Conservation (phyloP, 805 yeast species). For the Candida railenensis region DNA sequence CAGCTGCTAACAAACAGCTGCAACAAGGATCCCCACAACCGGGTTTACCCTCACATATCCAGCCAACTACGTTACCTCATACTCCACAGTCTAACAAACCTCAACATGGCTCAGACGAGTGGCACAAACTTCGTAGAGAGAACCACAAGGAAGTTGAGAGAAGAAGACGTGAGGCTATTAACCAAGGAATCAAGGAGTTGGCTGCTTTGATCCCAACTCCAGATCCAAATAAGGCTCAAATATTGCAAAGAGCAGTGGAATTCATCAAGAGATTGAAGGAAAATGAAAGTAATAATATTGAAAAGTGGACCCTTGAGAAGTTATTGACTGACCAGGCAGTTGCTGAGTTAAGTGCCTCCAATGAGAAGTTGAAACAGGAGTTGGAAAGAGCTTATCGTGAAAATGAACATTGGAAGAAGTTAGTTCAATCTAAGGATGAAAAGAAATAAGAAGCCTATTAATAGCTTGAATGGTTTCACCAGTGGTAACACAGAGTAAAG, state of each 20-base stretch:
- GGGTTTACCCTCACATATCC: conserved; percentile 15
- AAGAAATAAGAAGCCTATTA: conserved; percentile 13
- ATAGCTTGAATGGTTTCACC: no score
- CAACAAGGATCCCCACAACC: conserved; percentile 8
- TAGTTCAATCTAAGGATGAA: conserved; percentile 29
- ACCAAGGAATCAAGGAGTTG: conserved; percentile 79
- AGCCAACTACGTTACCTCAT: conserved; percentile 34
- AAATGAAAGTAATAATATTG: conserved; percentile 83
- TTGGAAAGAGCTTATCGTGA: conserved; percentile 91
- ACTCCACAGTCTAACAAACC: conserved; percentile 44
- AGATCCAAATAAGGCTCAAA: conserved; percentile 89
- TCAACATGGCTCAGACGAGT: conserved; percentile 73
- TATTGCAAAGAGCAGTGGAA: conserved; percentile 84
- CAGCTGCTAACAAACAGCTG: conserved; percentile 10
- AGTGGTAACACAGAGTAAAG: background rate
- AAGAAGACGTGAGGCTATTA: conserved; percentile 85
- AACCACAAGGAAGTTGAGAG: conserved; percentile 96
- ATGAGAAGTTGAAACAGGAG: conserved; percentile 85
- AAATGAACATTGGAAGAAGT: conserved; percentile 74
- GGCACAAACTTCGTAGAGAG: conserved; percentile 80
- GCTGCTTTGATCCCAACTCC: conserved; percentile 76
- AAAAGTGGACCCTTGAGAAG: conserved; percentile 94
- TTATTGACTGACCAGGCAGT: conserved; percentile 89
- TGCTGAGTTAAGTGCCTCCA: conserved; percentile 77
- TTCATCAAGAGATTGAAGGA: conserved; percentile 87